These are phyloP conservation scores for Globisporangium camurandrum DNA, from an alignment of 352 stramenopile species.

Conservation along the genomic window DNA sequence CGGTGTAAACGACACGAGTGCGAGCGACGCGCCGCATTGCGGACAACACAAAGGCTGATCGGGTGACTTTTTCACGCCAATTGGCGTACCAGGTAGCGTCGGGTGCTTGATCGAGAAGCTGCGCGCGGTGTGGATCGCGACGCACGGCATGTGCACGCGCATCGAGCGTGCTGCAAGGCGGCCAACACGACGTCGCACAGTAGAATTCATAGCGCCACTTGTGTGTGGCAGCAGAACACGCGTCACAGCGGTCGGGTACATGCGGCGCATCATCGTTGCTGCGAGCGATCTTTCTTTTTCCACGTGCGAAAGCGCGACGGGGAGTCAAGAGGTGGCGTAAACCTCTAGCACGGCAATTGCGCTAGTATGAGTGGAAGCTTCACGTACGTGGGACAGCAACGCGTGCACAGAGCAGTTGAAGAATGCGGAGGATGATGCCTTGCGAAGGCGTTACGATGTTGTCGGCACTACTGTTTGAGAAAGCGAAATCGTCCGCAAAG, in stretches of 20 bases:
- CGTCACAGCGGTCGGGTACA: neutral
- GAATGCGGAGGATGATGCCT: neutral
- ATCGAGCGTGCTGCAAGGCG: neutral
- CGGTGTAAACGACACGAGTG: slow-evolving; percentile 34
- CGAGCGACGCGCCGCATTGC: slow-evolving; percentile 50
- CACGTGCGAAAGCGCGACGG: too few relatives aligned
- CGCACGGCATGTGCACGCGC: neutral
- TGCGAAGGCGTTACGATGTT: too few relatives aligned
- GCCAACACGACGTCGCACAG: neutral
- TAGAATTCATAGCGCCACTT: neutral
- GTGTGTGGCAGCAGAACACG: neutral
- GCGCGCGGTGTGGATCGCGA: neutral
- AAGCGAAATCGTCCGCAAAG: too few relatives aligned
- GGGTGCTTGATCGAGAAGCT: neutral
- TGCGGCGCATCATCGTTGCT: neutral
- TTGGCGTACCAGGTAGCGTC: slow-evolving; percentile 1
- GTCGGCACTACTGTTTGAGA: too few relatives aligned
- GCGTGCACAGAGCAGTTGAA: neutral
- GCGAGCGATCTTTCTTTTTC: too few relatives aligned
- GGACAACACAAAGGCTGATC: slow-evolving; percentile 45
- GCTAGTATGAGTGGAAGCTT: too few relatives aligned
- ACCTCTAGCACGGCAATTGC: too few relatives aligned
- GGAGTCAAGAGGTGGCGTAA: too few relatives aligned
- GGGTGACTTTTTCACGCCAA: slow-evolving; percentile 12
- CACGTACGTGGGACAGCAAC: too few relatives aligned